These are phyloP conservation scores for Xylariaceae sp. DNA, from an alignment of 2,329 filamentous ascomycete genomes.

Conservation along the genomic window DNA sequence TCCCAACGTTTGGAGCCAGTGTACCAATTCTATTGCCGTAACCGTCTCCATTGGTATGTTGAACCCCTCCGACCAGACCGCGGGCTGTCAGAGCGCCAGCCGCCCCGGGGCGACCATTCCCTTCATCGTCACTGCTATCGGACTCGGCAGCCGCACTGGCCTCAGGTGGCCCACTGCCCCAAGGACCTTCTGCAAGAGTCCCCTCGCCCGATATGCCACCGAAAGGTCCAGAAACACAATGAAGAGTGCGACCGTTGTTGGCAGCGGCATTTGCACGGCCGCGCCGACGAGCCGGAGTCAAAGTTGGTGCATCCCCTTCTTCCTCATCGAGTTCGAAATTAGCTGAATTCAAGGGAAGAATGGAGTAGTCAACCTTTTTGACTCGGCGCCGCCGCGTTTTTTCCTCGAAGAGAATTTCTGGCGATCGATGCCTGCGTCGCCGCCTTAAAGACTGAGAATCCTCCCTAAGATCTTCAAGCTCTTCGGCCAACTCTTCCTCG, in stretches of 20 bases:
- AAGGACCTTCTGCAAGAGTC: constrained; percentile 68
- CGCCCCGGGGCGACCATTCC: constrained; percentile 55
- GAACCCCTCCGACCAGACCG: constrained; percentile 41
- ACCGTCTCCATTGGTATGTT: constrained; percentile 37
- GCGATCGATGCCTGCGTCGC: constrained; percentile 43
- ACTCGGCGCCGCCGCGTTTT: constrained; percentile 46
- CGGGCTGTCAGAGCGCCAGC: constrained; percentile 53
- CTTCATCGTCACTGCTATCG: constrained; percentile 95
- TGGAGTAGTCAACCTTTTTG: constrained; percentile 77
- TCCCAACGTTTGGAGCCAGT: constrained; percentile 73
- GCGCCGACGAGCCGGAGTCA: constrained; percentile 63
- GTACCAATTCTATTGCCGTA: constrained; percentile 38
- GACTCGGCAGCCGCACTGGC: constrained; percentile 74
- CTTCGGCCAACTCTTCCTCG: constrained; percentile 59
- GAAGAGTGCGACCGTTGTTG: constrained; percentile 72
- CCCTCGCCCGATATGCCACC: constrained; percentile 73
- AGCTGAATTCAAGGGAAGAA: constrained; percentile 67
- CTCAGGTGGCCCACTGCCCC: constrained; percentile 56
- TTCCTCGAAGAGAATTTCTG: constrained; percentile 56
- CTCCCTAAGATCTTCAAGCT: constrained; percentile 56
- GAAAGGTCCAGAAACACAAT: constrained; percentile 89
- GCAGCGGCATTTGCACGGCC: constrained; percentile 56
- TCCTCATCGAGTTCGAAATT: constrained; percentile 72
- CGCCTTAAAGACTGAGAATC: constrained; percentile 47
- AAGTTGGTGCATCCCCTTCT: constrained; percentile 63